Percentiles rank a stretch among this genome's conserved stretches.
Conservation (phyloP, 768 basidiomycete genomes). For the Daedaleopsis sinensis region DNA sequence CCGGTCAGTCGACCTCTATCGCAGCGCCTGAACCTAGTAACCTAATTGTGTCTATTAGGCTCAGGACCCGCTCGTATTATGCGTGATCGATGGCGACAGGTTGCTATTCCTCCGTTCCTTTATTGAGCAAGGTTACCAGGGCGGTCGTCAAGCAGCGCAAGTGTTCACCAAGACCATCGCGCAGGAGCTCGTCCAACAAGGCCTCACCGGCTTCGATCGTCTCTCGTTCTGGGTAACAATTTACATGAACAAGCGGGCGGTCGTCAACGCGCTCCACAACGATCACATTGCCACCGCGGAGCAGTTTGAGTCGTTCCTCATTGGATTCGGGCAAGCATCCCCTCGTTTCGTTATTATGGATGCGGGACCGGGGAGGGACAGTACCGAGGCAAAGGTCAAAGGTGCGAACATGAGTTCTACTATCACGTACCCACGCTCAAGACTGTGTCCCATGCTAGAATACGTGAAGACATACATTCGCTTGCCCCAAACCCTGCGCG, state of each 20-base stretch:
- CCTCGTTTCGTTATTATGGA: conserved; percentile 73
- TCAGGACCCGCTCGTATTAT: conserved; percentile 70
- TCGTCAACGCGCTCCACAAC: conserved; percentile 52
- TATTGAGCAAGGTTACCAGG: conserved; percentile 63
- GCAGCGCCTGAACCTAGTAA: neutral
- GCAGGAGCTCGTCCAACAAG: conserved; percentile 65
- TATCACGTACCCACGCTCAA: neutral
- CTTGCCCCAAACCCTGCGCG: conserved; percentile 72
- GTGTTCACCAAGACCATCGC: conserved; percentile 70
- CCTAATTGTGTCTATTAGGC: conserved; percentile 39
- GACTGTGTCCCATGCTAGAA: conserved; percentile 42
- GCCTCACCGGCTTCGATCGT: conserved; percentile 59
- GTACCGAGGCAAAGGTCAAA: conserved; percentile 68
- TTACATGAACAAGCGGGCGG: conserved; percentile 65
- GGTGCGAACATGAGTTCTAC: conserved; percentile 42
- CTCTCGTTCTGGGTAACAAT: conserved; percentile 78
- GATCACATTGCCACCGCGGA: conserved; percentile 62
- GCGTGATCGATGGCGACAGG: conserved; percentile 74
- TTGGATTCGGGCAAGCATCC: conserved; percentile 70
- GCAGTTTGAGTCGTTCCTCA: conserved; percentile 66
- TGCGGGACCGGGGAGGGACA: conserved; percentile 64
- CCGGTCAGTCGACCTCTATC: conserved; percentile 31
- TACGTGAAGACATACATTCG: conserved; percentile 70
- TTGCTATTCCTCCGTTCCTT: conserved; percentile 65
- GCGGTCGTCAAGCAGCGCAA: conserved; percentile 63